Base-by-base conservation (phyloP, 345 rosid genomes). In the Clausena lansium region DNA sequence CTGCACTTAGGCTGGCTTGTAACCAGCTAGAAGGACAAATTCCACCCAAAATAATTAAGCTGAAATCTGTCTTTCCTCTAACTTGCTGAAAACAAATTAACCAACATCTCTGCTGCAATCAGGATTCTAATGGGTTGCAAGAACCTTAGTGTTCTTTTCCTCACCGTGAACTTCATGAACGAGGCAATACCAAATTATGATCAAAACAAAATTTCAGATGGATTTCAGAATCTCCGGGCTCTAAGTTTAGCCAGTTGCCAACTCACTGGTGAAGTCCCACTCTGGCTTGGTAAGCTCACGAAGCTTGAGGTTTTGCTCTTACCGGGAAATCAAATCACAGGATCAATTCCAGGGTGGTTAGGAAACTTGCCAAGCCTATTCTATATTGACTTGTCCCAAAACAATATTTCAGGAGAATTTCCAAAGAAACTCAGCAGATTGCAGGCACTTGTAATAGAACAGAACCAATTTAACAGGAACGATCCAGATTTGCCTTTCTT, bases 191-290 rank as follows among this genome's bases (percentile, higher is more conserved):
- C 82, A 60, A 74, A 78, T 63, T 76, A 68, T 25, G 81, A 73
- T 28, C 47, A 41, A 50, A 22, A 35, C n/a, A 10, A 68, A 33
- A 75, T 67, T 66, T 38, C 77, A 8, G 35, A 35, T 62, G 78
- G 84, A 36, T 84, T 82, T 70, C 50, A 77, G 45, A 81, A 76
- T 73, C 82, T 81, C 71, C 70, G 77, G 75, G 69, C 81, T 73
- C 52, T 81, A 11, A 69, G 71, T 24, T 36, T 81, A 33, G 79
- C 80, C 28, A 73, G 77, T 59, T 84, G 75, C 71, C 35, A 65
- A 58, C 72, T 81, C 32, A 36, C 41, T 7, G 87, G 85, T 39
- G 79, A 74, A 55, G 63, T 82, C 32, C 85, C 85, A 4, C 58
- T 55, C 14, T 82, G 87, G 87, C 52, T 84, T 25, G 62, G 75